Percentiles rank a stretch among this genome's conserved stretches.
Conservation (phyloP, 106 monocot species). For the Hemerocallis citrina region DNA sequence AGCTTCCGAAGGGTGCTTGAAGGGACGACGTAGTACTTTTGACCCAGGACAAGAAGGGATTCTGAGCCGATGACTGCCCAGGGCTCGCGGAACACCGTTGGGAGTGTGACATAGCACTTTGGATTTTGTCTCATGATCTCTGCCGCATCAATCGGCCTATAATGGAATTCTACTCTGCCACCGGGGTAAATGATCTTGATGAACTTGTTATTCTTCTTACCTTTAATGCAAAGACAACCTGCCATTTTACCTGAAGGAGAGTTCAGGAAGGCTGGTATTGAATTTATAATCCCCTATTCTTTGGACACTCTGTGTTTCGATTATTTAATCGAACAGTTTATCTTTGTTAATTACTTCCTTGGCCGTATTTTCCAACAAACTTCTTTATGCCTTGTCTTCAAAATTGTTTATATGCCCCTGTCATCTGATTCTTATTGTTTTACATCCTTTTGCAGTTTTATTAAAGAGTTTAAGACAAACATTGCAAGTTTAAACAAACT, state of each 20-base stretch:
- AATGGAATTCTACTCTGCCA: slow-evolving; percentile 12
- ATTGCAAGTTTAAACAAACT: no score
- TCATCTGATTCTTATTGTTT: no score
- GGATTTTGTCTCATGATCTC: slow-evolving; percentile 19
- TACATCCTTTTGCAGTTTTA: no score
- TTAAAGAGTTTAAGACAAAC: no score
- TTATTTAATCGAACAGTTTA: no score
- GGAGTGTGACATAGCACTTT: slow-evolving; percentile 11
- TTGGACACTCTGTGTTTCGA: no score
- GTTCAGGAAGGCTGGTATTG: background rate
- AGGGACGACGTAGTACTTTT: slow-evolving; percentile 24
- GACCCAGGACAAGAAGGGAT: slow-evolving; percentile 7
- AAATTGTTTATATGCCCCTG: no score
- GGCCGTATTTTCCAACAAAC: no score
- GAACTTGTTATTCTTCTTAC: background rate
- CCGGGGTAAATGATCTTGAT: slow-evolving; percentile 22
- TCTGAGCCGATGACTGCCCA: slow-evolving; percentile 3
- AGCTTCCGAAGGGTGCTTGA: slow-evolving; percentile 16
- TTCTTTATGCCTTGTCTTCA: no score
- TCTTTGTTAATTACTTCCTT: no score
- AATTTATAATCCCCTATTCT: no score
- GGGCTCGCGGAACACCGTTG: slow-evolving; percentile 18
- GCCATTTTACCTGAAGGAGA: background rate
- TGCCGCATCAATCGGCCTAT: slow-evolving; percentile 8
- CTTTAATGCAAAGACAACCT: slow-evolving; percentile 1